Base-by-base conservation (phyloP, 78 protist genomes). In the Cyanophora paradoxa region DNA sequence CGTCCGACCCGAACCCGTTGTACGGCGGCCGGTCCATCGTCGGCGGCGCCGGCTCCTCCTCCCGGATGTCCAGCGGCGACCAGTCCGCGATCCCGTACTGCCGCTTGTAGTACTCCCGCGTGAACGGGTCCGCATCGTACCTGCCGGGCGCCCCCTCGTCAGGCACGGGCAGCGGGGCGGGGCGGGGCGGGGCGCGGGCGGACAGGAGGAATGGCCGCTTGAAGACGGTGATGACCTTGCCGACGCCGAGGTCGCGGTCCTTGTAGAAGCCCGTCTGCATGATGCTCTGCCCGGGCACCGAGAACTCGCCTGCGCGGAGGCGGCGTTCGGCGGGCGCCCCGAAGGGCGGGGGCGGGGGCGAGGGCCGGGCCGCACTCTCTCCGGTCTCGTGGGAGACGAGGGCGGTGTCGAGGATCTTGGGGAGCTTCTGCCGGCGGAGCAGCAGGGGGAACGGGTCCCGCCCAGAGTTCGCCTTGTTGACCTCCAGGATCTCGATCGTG, bases 1-100 rank as follows among this genome's bases (percentile, higher is more conserved):
- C 86, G 5, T 85, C 90, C 28, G 61, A 8, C 44, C 90, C 93
- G 42, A 78, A 76, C 33, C 86, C 86, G 58, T 31, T 67, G 66
- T 54, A 61, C 19, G 84, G 91, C 54, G 87, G 88, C 17, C n/a
- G 62, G 33, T 1, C n/a, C 31, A 30, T 58, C 77, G 36, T 37
- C 44, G 64, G 48, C 46, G 44, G 77, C 77, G 31, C 50, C 24
- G 17, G 31, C 7, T 2, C 37, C 33, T 39, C 28, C 31, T 56
- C 67, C 13, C 36, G 37, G 0, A 24, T 20, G 36, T 57, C 22
- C 20, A 42, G 77, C 44, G 24, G 40, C 22, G 36, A 37, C 44
- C 13, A 34, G 3, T 59, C 17, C 8, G 5, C 63, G n/a, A 57
- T 22, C 40, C 81, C 83, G 48, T 42, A 64, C 36, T 40, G 39